Evolutionary conservation across 257 asterid species (phyloP).

Genomic region (Coffea eugenioides): DNA sequence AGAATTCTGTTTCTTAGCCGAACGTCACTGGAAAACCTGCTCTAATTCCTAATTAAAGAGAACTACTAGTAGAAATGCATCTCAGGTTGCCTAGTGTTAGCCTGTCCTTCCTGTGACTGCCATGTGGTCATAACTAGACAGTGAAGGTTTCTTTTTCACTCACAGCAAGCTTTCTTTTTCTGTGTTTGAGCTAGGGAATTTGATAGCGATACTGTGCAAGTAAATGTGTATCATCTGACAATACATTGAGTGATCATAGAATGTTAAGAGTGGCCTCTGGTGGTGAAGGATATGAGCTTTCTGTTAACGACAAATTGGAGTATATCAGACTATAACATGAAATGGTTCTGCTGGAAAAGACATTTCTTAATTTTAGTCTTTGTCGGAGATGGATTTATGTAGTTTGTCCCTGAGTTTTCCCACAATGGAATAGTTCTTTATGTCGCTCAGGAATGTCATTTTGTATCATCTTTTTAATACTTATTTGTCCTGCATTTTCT

Average conservation of each 20-base stretch:
- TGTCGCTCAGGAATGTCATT: background rate
- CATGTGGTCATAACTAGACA: background rate
- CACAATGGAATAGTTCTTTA: background rate
- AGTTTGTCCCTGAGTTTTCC: background rate
- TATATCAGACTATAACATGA: background rate
- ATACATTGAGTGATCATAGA: background rate
- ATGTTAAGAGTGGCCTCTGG: background rate
- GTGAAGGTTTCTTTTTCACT: background rate
- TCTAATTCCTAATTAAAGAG: background rate
- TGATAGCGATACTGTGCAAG: background rate
- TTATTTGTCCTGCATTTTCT: slow-evolving; percentile 3
- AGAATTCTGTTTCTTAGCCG: background rate
- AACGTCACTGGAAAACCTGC: background rate
- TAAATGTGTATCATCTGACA: background rate
- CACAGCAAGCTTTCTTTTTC: background rate
- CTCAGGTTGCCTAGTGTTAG: background rate
- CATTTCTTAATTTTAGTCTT: background rate
- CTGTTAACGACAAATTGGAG: background rate
- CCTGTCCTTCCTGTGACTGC: background rate
- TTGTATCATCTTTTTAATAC: slow-evolving; percentile 5
- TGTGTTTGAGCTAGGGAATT: too few relatives aligned
- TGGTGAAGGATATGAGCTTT: background rate
- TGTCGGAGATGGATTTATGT: background rate
- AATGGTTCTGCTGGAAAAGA: background rate
- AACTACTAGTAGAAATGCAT: background rate